Conservation (phyloP, 768 basidiomycete species). For the Russula sp. region DNA sequence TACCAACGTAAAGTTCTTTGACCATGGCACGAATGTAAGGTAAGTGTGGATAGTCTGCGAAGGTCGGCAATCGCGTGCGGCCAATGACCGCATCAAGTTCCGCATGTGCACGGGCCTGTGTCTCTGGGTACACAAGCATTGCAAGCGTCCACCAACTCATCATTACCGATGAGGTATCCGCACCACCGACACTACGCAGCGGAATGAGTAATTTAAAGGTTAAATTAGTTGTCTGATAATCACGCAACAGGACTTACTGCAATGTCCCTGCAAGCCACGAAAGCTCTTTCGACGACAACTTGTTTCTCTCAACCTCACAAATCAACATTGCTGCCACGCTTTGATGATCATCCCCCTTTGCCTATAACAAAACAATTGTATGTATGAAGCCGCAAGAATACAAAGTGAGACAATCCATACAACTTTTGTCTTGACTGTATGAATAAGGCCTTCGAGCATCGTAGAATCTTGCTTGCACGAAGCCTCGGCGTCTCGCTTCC, state of each 20-base stretch:
- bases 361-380: neutral
- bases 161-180: neutral
- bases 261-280: slow-evolving; percentile 1
- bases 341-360: neutral
- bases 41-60: slow-evolving; percentile 8
- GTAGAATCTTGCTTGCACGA: neutral
- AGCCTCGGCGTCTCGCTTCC: neutral
- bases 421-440: neutral
- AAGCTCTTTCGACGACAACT: neutral
- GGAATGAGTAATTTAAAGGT: too few species aligned
- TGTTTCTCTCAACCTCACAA: too few species aligned
- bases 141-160: slow-evolving; percentile 1
- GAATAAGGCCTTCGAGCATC: neutral
- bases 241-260: neutral
- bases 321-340: neutral
- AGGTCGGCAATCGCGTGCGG: slow-evolving; percentile 1
- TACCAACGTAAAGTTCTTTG: slow-evolving; percentile 11
- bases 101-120: neutral
- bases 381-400: neutral
- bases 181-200: neutral
- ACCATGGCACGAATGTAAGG: slow-evolving; percentile 17
- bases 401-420: neutral
- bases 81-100: slow-evolving; percentile 8
- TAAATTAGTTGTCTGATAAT: neutral
- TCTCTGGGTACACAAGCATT: slow-evolving; percentile 5